phyloP scores from a whole-genome alignment of 1,284 basidiomycete species.

The Ustilago sp. region DNA sequence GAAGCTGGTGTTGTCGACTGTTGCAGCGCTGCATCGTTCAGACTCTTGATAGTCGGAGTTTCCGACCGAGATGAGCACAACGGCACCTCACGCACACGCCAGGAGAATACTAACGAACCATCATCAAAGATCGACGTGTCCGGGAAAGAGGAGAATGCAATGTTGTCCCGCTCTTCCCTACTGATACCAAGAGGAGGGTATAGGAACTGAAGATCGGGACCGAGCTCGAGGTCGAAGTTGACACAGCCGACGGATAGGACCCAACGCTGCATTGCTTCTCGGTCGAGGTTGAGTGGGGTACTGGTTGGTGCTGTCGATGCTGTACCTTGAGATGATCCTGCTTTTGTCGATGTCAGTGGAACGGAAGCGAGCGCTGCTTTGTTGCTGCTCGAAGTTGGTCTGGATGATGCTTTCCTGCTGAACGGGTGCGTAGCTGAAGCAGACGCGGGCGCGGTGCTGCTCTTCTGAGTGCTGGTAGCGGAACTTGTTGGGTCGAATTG shows the following conservation, averaged over 20 bases:
- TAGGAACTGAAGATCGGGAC: conserved; percentile 82
- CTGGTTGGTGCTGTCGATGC: not conserved
- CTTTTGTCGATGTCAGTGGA: not conserved
- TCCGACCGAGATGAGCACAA: conserved; percentile 49
- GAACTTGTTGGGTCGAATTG: conserved; percentile 9
- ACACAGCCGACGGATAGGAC: conserved; percentile 66
- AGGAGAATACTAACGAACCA: conserved; percentile 64
- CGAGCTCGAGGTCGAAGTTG: conserved; percentile 72
- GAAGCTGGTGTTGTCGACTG: not conserved
- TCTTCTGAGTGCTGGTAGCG: conserved; percentile 1
- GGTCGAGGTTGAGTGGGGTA: conserved; percentile 32
- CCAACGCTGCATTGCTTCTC: conserved; percentile 67
- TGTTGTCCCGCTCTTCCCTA: conserved; percentile 80
- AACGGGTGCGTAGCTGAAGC: conserved; percentile 7
- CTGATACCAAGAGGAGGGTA: conserved; percentile 77
- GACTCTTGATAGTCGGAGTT: conserved; percentile 52
- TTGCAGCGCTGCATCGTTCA: conserved; percentile 27
- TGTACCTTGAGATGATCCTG: not conserved
- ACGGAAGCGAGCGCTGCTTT: conserved; percentile 12
- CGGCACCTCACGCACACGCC: conserved; percentile 66
- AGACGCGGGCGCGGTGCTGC: not conserved
- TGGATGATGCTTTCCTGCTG: conserved; percentile 5
- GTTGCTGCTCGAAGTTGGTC: conserved; percentile 19
- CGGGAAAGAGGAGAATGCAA: conserved; percentile 94
- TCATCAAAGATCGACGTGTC: conserved; percentile 75